Evolutionary conservation across 441 rosid genomes (phyloP).

Genomic region (Omphalea diandra): DNA sequence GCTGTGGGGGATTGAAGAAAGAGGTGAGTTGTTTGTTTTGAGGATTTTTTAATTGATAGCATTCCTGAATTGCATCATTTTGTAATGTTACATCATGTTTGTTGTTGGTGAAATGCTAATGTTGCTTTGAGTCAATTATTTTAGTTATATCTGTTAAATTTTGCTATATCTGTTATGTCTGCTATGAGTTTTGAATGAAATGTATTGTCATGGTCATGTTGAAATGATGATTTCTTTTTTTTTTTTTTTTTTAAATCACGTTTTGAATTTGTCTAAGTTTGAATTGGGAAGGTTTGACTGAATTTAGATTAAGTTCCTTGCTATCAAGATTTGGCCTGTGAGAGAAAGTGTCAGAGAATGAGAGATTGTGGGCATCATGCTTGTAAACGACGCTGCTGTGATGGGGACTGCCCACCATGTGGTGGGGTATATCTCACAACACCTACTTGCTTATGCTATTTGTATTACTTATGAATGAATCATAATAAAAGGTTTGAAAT

Average conservation of each 20-base stretch:
- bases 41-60: neutral
- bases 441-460: neutral
- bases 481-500: constrained; percentile 20
- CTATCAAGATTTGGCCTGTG: constrained; percentile 91
- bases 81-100: constrained; percentile 9
- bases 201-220: neutral
- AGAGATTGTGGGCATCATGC: constrained; percentile 94
- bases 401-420: constrained; percentile 91
- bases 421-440: constrained; percentile 50
- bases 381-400: constrained; percentile 93
- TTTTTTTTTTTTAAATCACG: neutral
- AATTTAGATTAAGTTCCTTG: constrained; percentile 86
- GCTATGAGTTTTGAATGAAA: neutral
- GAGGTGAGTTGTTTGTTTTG: constrained; percentile 53
- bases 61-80: neutral
- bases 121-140: neutral
- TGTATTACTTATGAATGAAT: neutral
- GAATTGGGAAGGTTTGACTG: constrained; percentile 40
- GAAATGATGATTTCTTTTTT: neutral
- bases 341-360: constrained; percentile 72
- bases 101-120: neutral
- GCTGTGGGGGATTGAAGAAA: constrained; percentile 78
- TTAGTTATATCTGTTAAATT: neutral
- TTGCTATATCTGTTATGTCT: neutral
- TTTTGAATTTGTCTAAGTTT: neutral